Evolutionary conservation across 495 filamentous ascomycete genomes (phyloP).

Genomic region (Choiromyces venosus): DNA sequence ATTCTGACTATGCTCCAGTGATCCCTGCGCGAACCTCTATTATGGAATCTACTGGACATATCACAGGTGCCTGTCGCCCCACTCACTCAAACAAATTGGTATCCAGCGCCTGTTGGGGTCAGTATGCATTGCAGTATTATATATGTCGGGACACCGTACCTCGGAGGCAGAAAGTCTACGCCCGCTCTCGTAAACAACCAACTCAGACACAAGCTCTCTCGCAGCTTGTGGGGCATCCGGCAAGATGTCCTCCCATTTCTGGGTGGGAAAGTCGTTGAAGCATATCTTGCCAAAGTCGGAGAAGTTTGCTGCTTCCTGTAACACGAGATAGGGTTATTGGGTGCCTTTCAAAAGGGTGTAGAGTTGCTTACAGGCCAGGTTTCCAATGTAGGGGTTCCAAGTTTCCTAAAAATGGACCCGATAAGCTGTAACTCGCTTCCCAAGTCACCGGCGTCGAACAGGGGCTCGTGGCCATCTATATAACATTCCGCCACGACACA

Average conservation of each 20-base stretch:
- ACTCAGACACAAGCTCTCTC: slow-evolving; percentile 21
- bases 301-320: slow-evolving; percentile 31
- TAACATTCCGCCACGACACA: slow-evolving; percentile 70
- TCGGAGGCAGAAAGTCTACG: slow-evolving; percentile 31
- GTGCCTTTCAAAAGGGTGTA: neutral
- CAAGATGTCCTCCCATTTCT: slow-evolving; percentile 37
- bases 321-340: neutral
- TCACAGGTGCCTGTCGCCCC: neutral
- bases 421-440: slow-evolving; percentile 91
- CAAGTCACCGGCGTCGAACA: slow-evolving; percentile 81
- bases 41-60: neutral
- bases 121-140: neutral
- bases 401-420: slow-evolving; percentile 76
- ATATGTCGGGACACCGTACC: slow-evolving; percentile 10
- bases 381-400: slow-evolving; percentile 73
- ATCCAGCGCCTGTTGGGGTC: neutral
- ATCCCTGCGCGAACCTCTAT: neutral
- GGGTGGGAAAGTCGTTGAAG: slow-evolving; percentile 30
- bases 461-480: slow-evolving; percentile 48
- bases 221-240: slow-evolving; percentile 23
- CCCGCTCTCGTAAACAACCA: slow-evolving; percentile 35
- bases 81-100: neutral
- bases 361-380: slow-evolving; percentile 59
- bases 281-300: slow-evolving; percentile 42
- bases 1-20: neutral